Conservation (phyloP, 495 filamentous ascomycete species). For the Aspergillus hancockii region DNA sequence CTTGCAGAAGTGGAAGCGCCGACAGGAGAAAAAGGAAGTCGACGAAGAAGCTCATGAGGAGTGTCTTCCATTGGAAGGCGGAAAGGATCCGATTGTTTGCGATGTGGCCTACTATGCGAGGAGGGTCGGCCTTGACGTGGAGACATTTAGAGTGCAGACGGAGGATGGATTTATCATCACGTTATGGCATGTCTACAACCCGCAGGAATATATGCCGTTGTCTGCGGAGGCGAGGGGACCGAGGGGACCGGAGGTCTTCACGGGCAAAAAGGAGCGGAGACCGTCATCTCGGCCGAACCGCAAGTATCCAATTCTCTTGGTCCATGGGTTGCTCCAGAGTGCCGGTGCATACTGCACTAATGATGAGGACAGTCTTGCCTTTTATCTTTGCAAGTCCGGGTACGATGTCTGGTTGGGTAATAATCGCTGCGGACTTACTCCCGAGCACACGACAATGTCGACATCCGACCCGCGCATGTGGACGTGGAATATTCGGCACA, state of each 20-base stretch:
- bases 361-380: constrained; percentile 87
- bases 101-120: constrained; percentile 87
- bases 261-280: constrained; percentile 16
- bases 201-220: constrained; percentile 64
- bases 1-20: constrained; percentile 60
- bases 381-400: constrained; percentile 88
- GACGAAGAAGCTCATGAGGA: constrained; percentile 49
- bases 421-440: constrained; percentile 85
- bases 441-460: constrained; percentile 69
- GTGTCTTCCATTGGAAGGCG: constrained; percentile 74
- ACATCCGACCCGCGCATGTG: constrained; percentile 89
- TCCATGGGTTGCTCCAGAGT: constrained; percentile 87
- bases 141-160: constrained; percentile 82
- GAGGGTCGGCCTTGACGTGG: constrained; percentile 83
- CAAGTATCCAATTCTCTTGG: constrained; percentile 85
- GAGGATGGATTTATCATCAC: constrained; percentile 93
- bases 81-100: constrained; percentile 72
- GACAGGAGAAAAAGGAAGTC: constrained; percentile 36
- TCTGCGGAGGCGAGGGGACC: constrained; percentile 33
- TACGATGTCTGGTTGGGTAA: constrained; percentile 98
- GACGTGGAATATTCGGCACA: constrained; percentile 94
- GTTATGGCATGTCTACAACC: constrained; percentile 89
- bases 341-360: constrained; percentile 88
- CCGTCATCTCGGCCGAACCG: constrained; percentile 37
- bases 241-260: constrained; percentile 37